Base-by-base conservation (phyloP, 139 green algal species). In the Chlamydomonas incerta region DNA sequence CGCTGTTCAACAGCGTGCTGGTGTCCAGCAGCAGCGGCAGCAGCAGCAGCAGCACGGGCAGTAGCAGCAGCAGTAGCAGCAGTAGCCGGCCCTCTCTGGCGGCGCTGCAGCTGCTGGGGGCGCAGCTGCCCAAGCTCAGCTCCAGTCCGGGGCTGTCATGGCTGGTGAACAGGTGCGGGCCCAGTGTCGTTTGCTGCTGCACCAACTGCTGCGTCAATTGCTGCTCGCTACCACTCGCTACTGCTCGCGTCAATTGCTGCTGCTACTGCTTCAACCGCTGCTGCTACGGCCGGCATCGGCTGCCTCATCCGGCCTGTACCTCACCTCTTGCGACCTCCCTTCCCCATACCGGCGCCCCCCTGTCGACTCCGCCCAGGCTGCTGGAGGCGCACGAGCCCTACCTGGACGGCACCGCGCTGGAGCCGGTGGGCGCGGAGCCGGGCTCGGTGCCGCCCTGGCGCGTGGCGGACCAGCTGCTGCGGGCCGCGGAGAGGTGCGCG, bases 71-170 rank as follows among this genome's bases (percentile, higher is more conserved):
- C 6, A 8, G 41, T 50, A 8, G 41, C 6, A 50, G 41, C 41
- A 26, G 3, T 11, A 37, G 58, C 29, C 76, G 35, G 13, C 60
- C 62, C 62, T 73, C 62, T 28, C 58, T 72, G 74, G 23, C 57
- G 8, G 57, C 60, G 74, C 76, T 74, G 47, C 77, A 74, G 77
- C 46, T 84, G 41, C 65, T 74, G 63, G 63, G 50, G n/a, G 77
- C 63, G 2, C 77, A 74, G 28, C 63, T 74, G 65, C 77, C 77
- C 26, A 35, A 74, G 65, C 63, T 84, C 31, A n/a, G 46, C 17
- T 74, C 77, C 17, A 5, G n/a, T 15, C 77, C 77, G 20, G 77
- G 77, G n/a, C 65, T 84, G 77, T 84, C 77, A 1, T 55, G 63
- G n/a, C 41, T 84, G 41, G 47, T 84, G 63, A n/a, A n/a, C n/a